Evolutionary conservation across 148 eudicot species (phyloP), one percentile per base, ranked within the genome.

Genomic region (Dysphania ambrosioides): DNA sequence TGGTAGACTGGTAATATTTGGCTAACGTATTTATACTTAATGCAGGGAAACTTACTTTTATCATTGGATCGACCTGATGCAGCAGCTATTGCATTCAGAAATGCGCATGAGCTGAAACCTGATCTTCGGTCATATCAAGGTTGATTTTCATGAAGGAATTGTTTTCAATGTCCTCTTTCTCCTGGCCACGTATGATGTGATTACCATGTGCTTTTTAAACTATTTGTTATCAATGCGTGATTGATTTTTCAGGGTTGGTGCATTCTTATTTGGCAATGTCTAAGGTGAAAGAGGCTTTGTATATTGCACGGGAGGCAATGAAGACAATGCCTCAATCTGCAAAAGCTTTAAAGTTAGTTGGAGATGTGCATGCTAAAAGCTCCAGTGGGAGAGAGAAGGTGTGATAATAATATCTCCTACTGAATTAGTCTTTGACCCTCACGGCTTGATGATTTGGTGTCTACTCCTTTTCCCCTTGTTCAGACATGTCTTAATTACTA

Each of bases 41-140:
- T 82, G 75, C 84, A 95, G 99, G 99, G 99, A 55, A 95, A 90
- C 83, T 84, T 95, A 86, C 88, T 79, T 72, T 76, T 95, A 55
- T 88, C 97, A 77, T 78, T 92, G 91, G 90, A 87, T 86, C 97
- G 91, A 72, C 99, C 97, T 79, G 97, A 95, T 74, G 87, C 87
- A 74, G 99, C 97, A 66, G 89, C 91, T 32, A 76, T 75, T 79
- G 96, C 96, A 73, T 95, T 86, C 78, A 90, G 93, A 75, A 83
- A 79, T 75, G 99, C 97, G 47, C 97, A 87, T 59, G 99, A 92
- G 68, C 76, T 95, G 75, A 92, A 97, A 82, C 85, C 99, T 47
- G 99, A 95, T 89, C 89, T 95, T 71, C 99, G 99, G 66, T 88
- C 99, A 59, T 95, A 92, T 86, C 99, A 95, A 90, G 96, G 99